Conservation (phyloP, 768 basidiomycete genomes). For the Cyathus striatus region DNA sequence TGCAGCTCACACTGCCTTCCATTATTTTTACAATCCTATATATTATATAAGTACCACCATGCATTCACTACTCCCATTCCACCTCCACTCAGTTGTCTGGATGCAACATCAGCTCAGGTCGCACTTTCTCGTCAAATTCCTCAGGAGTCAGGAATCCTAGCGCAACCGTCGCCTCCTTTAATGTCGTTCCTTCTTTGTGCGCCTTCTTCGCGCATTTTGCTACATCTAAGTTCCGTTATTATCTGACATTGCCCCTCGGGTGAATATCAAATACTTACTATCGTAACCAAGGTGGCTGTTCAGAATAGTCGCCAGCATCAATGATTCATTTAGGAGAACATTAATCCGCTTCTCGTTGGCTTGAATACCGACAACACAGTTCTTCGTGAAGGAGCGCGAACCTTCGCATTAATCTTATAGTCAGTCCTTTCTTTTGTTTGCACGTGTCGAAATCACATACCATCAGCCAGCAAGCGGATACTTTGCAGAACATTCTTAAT, state of each 20-base stretch:
- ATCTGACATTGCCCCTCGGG: conserved; percentile 6
- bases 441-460: conserved; percentile 33
- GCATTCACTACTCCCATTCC: conserved; percentile 2
- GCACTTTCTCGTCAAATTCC: conserved; percentile 92
- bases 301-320: conserved; percentile 97
- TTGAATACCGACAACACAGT: conserved; percentile 94
- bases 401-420: conserved; percentile 35
- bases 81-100: conserved; percentile 38
- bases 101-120: conserved; percentile 86
- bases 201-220: conserved; percentile 99
- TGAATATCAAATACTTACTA: conserved; percentile 49
- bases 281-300: conserved; percentile 97
- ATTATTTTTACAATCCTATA: neutral
- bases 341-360: conserved; percentile 95
- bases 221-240: conserved; percentile 58
- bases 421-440: conserved; percentile 4
- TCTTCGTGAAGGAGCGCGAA: conserved; percentile 90
- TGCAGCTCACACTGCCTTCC: no score
- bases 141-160: conserved; percentile 83
- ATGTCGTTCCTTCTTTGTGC: conserved; percentile 95
- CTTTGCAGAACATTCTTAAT: conserved; percentile 97
- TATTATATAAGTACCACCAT: neutral
- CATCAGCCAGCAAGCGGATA: conserved; percentile 90
- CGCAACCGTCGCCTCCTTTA: conserved; percentile 91
- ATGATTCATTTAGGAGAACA: conserved; percentile 84